Evolutionary conservation across 768 basidiomycete species (phyloP).

Genomic region (Scleroderma citrinum): DNA sequence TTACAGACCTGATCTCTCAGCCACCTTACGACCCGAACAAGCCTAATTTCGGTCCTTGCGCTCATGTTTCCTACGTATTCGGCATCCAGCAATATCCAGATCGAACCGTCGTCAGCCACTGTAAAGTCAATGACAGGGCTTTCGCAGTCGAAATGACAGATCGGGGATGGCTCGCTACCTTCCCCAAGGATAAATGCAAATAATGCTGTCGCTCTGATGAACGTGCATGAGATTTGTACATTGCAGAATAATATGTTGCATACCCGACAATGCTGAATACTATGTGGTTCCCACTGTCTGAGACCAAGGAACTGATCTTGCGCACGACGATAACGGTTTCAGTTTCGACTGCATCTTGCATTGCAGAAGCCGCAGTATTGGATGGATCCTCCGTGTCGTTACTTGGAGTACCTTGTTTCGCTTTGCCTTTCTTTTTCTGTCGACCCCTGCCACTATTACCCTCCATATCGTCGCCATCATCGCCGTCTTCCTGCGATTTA

Average conservation of each 20-base stretch:
- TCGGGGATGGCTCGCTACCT: constrained; percentile 12
- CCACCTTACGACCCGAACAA: constrained; percentile 30
- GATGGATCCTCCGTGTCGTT: constrained; percentile 18
- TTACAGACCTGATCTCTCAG: constrained; percentile 35
- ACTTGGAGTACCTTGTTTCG: constrained; percentile 14
- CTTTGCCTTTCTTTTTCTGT: constrained; percentile 15
- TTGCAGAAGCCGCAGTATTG: constrained; percentile 2
- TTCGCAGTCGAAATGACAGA: constrained; percentile 44
- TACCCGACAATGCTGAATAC: constrained; percentile 75
- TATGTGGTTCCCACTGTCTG: constrained; percentile 34
- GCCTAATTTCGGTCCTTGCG: constrained; percentile 11
- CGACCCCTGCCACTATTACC: constrained; percentile 9
- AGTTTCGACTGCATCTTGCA: constrained; percentile 19
- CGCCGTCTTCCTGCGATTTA: constrained; percentile 28
- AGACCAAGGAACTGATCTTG: constrained; percentile 45
- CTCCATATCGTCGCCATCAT: constrained; percentile 15
- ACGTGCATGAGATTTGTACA: neutral
- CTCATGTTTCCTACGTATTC: constrained; percentile 28
- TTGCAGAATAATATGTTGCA: constrained; percentile 15
- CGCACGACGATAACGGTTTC: constrained; percentile 49
- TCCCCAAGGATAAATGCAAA: constrained; percentile 42
- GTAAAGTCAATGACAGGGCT: constrained; percentile 58
- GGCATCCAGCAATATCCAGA: constrained; percentile 49
- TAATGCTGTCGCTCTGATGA: constrained; percentile 57
- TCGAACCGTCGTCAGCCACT: constrained; percentile 27